phyloP scores from a whole-genome alignment of 768 basidiomycete genomes.

The Daedaleopsis sinensis region DNA sequence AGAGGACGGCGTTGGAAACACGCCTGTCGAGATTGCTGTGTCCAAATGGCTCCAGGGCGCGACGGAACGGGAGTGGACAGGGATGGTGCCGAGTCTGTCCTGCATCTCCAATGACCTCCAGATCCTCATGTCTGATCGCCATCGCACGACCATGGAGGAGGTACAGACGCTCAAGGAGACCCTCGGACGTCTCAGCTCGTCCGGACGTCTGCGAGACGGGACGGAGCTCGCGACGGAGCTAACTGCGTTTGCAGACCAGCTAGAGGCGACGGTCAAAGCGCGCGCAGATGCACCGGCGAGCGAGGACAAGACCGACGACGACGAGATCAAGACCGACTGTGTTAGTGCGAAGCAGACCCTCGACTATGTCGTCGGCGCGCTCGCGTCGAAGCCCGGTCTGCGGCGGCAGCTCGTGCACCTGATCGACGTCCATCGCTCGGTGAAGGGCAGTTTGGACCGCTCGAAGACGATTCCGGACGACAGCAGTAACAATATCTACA shows the following conservation, averaged over 20 bases:
- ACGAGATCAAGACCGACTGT: neutral
- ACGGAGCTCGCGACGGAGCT: slow-evolving; percentile 27
- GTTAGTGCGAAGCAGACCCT: slow-evolving; percentile 7
- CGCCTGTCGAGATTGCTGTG: slow-evolving; percentile 30
- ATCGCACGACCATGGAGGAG: slow-evolving; percentile 11
- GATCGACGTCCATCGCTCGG: slow-evolving; percentile 27
- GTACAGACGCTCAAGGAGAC: slow-evolving; percentile 17
- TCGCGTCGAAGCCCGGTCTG: slow-evolving; percentile 6
- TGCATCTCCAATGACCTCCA: neutral
- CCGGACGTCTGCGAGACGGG: slow-evolving; percentile 20
- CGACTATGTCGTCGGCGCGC: slow-evolving; percentile 13
- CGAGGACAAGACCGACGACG: neutral
- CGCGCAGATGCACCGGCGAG: neutral
- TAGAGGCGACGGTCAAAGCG: slow-evolving; percentile 16
- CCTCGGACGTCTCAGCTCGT: slow-evolving; percentile 13
- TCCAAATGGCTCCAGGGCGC: slow-evolving; percentile 19
- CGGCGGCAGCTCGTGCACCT: slow-evolving; percentile 25
- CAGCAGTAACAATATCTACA: neutral
- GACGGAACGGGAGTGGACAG: neutral
- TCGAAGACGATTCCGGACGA: neutral
- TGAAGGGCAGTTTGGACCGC: slow-evolving; percentile 16
- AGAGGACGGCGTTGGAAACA: slow-evolving; percentile 47
- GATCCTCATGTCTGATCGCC: neutral
- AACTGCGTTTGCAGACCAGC: slow-evolving; percentile 16
- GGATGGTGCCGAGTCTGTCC: neutral